Percentiles rank a stretch among this genome's conserved stretches.
These are phyloP conservation scores for Coemansia sp. DNA, from an alignment of 192 early-diverging fungal genomes.

Conservation along the genomic window DNA sequence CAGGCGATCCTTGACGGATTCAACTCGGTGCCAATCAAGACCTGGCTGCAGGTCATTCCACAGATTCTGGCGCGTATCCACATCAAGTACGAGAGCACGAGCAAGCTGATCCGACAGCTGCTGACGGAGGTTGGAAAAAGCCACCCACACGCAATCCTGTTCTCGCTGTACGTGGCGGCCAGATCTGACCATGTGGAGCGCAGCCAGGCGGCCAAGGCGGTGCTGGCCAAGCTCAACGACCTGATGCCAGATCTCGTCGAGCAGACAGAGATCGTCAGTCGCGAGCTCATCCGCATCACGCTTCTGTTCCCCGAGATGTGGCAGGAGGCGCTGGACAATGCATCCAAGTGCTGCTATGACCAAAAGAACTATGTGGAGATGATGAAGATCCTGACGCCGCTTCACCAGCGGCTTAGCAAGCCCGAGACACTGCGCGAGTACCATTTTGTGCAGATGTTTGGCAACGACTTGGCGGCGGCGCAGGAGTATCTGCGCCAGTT, in stretches of 20 bases:
- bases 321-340: slow-evolving; percentile 91
- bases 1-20: slow-evolving; percentile 85
- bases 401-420: slow-evolving; percentile 75
- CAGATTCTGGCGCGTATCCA: slow-evolving; percentile 97
- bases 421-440: slow-evolving; percentile 93
- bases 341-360: slow-evolving; percentile 79
- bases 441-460: slow-evolving; percentile 93
- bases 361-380: slow-evolving; percentile 83
- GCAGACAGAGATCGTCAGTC: slow-evolving; percentile 87
- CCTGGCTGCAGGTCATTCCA: slow-evolving; percentile 98
- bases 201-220: slow-evolving; percentile 72
- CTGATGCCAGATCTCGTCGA: slow-evolving; percentile 85
- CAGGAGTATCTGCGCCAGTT: slow-evolving; percentile 86
- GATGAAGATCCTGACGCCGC: slow-evolving; percentile 81
- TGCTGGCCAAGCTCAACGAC: slow-evolving; percentile 91
- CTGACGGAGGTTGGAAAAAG: slow-evolving; percentile 91
- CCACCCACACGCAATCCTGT: slow-evolving; percentile 97
- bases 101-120: slow-evolving; percentile 86
- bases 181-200: slow-evolving; percentile 81
- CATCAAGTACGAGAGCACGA: slow-evolving; percentile 76
- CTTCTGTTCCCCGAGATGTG: slow-evolving; percentile 98
- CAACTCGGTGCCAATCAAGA: slow-evolving; percentile 83
- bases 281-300: slow-evolving; percentile 96
- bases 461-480: slow-evolving; percentile 87
- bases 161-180: slow-evolving; percentile 93